Evolutionary conservation across 352 stramenopile genomes (phyloP).

Genomic region (Phytopythium oedochilum): DNA sequence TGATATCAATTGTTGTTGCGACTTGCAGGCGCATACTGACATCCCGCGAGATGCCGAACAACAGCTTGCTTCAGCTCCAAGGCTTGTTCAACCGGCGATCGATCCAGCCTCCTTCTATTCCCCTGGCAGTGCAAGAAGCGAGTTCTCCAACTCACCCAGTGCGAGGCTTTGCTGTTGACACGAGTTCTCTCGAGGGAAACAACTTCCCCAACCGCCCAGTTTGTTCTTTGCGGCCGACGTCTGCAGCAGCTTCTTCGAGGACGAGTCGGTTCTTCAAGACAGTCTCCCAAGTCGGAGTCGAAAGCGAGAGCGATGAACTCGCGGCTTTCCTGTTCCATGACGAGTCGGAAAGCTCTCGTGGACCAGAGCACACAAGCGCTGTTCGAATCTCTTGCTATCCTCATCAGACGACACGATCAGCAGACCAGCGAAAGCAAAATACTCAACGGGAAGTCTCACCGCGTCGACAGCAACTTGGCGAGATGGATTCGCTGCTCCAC

Average conservation of each 20-base stretch:
- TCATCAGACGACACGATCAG: neutral
- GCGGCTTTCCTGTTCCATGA: neutral
- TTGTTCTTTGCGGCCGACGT: neutral
- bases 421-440: neutral
- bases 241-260: neutral
- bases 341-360: neutral
- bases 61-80: neutral
- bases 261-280: neutral
- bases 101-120: neutral
- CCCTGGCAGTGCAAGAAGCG: neutral
- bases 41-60: neutral
- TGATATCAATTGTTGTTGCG: neutral
- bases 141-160: neutral
- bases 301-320: neutral
- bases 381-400: neutral
- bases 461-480: slow-evolving; percentile 11
- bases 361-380: neutral
- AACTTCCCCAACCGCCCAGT: neutral
- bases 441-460: neutral
- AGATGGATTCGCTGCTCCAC: slow-evolving; percentile 25
- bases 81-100: neutral
- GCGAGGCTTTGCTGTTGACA: neutral
- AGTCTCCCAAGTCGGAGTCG: neutral
- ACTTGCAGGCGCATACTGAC: slow-evolving; percentile 1
- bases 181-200: neutral